Base-by-base conservation (phyloP, 2,329 filamentous ascomycete species). In the Ceratocystis lukuohia region DNA sequence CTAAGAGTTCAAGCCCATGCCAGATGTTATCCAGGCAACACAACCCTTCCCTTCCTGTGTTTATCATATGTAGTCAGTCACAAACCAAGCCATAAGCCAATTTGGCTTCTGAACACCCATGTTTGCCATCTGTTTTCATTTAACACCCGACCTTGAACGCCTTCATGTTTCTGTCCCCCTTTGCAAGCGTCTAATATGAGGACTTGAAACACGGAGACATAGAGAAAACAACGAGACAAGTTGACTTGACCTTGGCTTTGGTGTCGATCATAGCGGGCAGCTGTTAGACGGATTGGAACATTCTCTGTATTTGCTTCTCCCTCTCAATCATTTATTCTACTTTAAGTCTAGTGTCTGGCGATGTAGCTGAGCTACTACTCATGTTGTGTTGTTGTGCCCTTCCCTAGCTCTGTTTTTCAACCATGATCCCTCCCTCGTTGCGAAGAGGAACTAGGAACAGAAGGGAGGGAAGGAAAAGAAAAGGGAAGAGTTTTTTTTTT, bases 161-260 rank as follows among this genome's bases (percentile, higher is more conserved):
- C 37, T 41, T 41, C 37, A 41, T 41, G 37, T 41, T 41, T 15
- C 10, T 41, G 12, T 15, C 12, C 10, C 37, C 37, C 37, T 41
- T 41, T 41, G 37, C 37, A 41, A 41, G 37, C 37, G 37, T 41
- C 37, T 41, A 41, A 41, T 5, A 41, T 41, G 37, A 15, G 37
- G 37, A 33, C 56, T 37, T 59, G 56, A 59, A 59, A 59, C 56
- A 59, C 7, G 28, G 28, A 59, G 56, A n/a, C 56, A 59, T n/a
- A 2, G 28, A 59, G 56, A 37, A 59, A 37, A 59, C 56, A 30
- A 59, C n/a, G 5, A 5, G n/a, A 53, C 22, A 53, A 53, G 48
- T 20, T 33, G 53, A 20, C 15, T 17, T 30, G 28, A 57, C 22
- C 17, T n/a, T 20, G 48, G 5, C n/a, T 12, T 30, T n/a, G 53